Percentiles rank a stretch among this genome's conserved stretches.
These are phyloP conservation scores for Colletotrichum tropicicola DNA, from an alignment of 2,329 filamentous ascomycete species.

Conservation along the genomic window DNA sequence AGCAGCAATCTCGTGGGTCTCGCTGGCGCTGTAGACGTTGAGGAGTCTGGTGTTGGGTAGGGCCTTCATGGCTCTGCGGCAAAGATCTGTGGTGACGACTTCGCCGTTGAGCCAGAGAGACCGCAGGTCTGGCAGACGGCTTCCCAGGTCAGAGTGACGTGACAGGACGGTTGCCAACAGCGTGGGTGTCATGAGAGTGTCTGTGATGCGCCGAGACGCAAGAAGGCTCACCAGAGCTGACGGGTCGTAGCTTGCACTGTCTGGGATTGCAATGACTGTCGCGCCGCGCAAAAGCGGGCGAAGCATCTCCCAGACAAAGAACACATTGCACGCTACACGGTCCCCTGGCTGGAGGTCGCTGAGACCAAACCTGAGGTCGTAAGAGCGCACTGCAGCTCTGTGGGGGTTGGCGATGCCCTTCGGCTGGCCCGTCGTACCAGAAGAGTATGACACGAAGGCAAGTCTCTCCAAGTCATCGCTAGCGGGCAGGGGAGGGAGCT, in stretches of 20 bases:
- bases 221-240: conserved; percentile 77
- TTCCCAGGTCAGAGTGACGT: conserved; percentile 71
- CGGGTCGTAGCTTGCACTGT: conserved; percentile 81
- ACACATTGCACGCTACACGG: conserved; percentile 87
- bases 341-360: conserved; percentile 77
- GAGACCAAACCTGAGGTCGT: conserved; percentile 75
- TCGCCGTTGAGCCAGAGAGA: conserved; percentile 86
- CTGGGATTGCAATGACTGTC: conserved; percentile 78
- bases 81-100: conserved; percentile 82
- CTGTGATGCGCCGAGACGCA: conserved; percentile 72
- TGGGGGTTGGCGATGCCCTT: conserved; percentile 86
- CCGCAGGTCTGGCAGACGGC: conserved; percentile 70
- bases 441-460: conserved; percentile 84
- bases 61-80: conserved; percentile 71
- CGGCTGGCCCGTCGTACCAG: conserved; percentile 80
- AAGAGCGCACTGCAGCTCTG: conserved; percentile 76
- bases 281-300: conserved; percentile 80
- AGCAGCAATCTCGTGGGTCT: conserved; percentile 83
- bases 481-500: conserved; percentile 59
- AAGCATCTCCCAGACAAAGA: conserved; percentile 87
- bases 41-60: conserved; percentile 76
- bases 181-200: conserved; percentile 86
- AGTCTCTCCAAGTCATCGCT: conserved; percentile 77
- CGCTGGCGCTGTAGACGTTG: conserved; percentile 85
- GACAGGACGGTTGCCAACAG: conserved; percentile 78